These are phyloP conservation scores for Aspergillus floridensis DNA, from an alignment of 2,329 filamentous ascomycete genomes.

Conservation along the genomic window DNA sequence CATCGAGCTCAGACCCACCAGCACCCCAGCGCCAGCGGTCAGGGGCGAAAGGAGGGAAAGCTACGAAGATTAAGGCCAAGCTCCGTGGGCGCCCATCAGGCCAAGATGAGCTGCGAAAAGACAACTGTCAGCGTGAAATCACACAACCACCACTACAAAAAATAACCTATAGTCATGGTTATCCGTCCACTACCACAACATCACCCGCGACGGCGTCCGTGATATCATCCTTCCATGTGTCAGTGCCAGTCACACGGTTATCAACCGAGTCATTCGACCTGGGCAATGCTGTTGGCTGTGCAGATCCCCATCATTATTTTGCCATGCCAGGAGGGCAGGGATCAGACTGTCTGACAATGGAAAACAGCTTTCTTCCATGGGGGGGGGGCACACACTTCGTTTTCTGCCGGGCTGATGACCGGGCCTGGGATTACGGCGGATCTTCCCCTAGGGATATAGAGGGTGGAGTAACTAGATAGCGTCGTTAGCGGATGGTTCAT, in stretches of 20 bases:
- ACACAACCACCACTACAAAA: conserved; percentile 14
- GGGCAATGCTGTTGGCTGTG: conserved; percentile 28
- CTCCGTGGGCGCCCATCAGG: conserved; percentile 23
- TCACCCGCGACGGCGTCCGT: conserved; percentile 2
- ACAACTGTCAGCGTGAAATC: conserved; percentile 17
- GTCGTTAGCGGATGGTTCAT: neutral
- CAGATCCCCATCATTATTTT: conserved; percentile 11
- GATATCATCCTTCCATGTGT: conserved; percentile 14
- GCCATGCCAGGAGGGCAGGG: too few relatives aligned
- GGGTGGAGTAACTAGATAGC: neutral
- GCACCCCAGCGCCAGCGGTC: conserved; percentile 42
- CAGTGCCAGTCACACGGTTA: conserved; percentile 15
- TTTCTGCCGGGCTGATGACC: conserved; percentile 17
- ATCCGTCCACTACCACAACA: conserved; percentile 9
- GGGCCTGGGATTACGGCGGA: conserved; percentile 18
- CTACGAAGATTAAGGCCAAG: conserved; percentile 36
- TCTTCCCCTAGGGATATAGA: conserved; percentile 20
- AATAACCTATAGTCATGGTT: conserved; percentile 15
- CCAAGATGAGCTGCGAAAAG: conserved; percentile 26
- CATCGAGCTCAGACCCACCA: conserved; percentile 36
- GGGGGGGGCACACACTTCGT: conserved; percentile 14
- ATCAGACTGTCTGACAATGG: conserved; percentile 19
- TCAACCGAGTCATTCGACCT: conserved; percentile 22
- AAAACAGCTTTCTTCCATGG: conserved; percentile 21
- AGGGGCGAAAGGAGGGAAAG: conserved; percentile 42